A percentile compares a stretch with the other conserved stretches of the same genome.
Evolutionary conservation across 2,329 filamentous ascomycete genomes (phyloP).

Genomic region (Colletotrichum abscissum): DNA sequence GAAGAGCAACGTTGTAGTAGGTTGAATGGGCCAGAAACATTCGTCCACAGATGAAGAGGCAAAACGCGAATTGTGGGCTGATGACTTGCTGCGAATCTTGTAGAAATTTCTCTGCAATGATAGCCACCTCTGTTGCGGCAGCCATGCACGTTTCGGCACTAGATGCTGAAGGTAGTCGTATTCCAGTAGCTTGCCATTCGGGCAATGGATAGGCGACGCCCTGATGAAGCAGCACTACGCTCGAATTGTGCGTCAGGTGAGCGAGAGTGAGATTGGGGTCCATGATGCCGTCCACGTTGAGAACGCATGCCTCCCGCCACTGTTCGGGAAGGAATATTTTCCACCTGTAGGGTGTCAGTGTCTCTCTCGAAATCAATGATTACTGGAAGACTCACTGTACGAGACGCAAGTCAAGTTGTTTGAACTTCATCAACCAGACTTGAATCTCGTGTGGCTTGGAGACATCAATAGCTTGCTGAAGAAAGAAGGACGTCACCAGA

Average conservation of each 20-base stretch:
- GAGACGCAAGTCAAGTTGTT: constrained; percentile 54
- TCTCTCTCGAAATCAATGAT: too few relatives aligned
- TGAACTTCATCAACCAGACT: constrained; percentile 56
- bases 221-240: constrained; percentile 53
- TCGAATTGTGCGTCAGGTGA: constrained; percentile 51
- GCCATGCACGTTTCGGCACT: constrained; percentile 53
- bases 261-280: constrained; percentile 51
- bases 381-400: constrained; percentile 47
- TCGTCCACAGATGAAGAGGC: constrained; percentile 49
- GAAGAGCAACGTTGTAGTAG: constrained; percentile 44
- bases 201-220: constrained; percentile 50
- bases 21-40: constrained; percentile 46
- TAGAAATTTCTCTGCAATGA: constrained; percentile 50
- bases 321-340: constrained; percentile 56
- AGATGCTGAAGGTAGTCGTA: constrained; percentile 49
- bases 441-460: constrained; percentile 49
- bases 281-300: constrained; percentile 51
- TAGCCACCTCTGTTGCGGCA: constrained; percentile 51
- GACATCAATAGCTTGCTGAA: constrained; percentile 53
- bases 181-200: constrained; percentile 43
- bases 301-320: constrained; percentile 53
- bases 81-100: constrained; percentile 44
- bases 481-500: constrained; percentile 54
- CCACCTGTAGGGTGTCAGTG: constrained; percentile 45
- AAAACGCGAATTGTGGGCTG: constrained; percentile 51